Base-by-base conservation (phyloP, 805 yeast species). In the Ogataea nonfermentans region DNA sequence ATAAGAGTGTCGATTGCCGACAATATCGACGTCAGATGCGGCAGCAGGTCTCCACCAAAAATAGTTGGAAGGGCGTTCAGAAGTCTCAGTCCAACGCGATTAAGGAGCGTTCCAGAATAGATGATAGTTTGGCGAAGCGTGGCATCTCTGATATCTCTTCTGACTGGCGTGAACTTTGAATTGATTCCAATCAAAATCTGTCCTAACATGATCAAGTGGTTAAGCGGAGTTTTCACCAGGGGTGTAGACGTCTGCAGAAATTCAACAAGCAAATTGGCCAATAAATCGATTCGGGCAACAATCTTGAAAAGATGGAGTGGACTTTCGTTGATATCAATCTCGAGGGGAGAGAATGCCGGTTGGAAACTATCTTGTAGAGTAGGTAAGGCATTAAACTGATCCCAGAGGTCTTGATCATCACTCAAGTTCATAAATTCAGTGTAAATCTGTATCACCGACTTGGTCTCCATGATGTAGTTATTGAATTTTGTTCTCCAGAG, bases 131-230 rank as follows among this genome's bases (percentile, higher is more conserved):
- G 57, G 41, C 70, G 74, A 29, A 79, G 61, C 8, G 67, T 62
- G 7, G 63, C 65, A 52, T 81, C 83, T 44, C 82, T 68, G 42
- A 83, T 71, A 45, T 81, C 87, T 33, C 73, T 68, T 48, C 73
- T 76, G 53, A 81, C 68, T 2, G 79, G 69, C 25, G 79, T 61
- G 45, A 76, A 78, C 37, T 70, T 74, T 10, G 73, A 61, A 47
- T 80, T 78, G 42, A 86, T 59, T 12, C 80, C 69, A 42, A 76
- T 60, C 11, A 81, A 53, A 9, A 79, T 62, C 51, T 83, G 88
- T 15, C 70, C 65, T 34, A 81, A 44, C 7, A 67, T 56, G 4
- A 82, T 54, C 3, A 83, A 55, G 31, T 63, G 52, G 1, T 91
- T 90, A 10, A 86, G 47, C 3, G 95, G 93, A 6, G 84, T 37